phyloP scores from a whole-genome alignment of 192 early-diverging fungal genomes.

The Kickxella alabastrina region DNA sequence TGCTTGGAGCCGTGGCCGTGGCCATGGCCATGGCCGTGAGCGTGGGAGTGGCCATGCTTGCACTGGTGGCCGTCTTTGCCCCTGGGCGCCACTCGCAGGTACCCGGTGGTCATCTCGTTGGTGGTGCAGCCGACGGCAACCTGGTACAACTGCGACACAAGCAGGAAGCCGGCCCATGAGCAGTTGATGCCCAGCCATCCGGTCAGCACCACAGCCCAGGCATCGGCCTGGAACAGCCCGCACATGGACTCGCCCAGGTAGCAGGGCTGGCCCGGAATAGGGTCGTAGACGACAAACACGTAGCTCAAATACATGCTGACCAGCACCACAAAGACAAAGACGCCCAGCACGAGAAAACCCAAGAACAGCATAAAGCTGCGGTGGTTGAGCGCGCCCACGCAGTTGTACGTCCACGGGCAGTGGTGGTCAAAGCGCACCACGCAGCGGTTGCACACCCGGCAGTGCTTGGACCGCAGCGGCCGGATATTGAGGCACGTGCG shows the following conservation, averaged over 20 bases:
- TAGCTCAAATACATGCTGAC: slow-evolving; percentile 56
- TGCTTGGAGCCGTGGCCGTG: slow-evolving; percentile 27
- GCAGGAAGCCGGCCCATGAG: slow-evolving; percentile 77
- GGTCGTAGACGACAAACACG: slow-evolving; percentile 52
- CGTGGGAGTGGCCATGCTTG: slow-evolving; percentile 6
- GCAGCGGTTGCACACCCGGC: slow-evolving; percentile 87
- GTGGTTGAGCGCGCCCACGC: slow-evolving; percentile 88
- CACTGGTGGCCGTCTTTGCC: slow-evolving; percentile 8
- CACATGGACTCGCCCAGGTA: slow-evolving; percentile 61
- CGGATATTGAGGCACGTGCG: slow-evolving; percentile 75
- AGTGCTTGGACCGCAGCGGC: slow-evolving; percentile 92
- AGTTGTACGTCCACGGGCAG: slow-evolving; percentile 97
- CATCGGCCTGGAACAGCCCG: slow-evolving; percentile 69
- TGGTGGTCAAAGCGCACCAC: slow-evolving; percentile 94
- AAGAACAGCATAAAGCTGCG: slow-evolving; percentile 81
- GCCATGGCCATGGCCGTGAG: slow-evolving; percentile 14
- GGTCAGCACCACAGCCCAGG: slow-evolving; percentile 63
- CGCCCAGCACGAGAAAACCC: slow-evolving; percentile 58
- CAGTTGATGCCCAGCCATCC: slow-evolving; percentile 76
- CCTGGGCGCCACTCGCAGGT: slow-evolving; percentile 40
- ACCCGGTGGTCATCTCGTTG: slow-evolving; percentile 83
- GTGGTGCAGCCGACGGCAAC: slow-evolving; percentile 78
- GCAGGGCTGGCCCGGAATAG: slow-evolving; percentile 55
- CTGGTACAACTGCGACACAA: slow-evolving; percentile 74
- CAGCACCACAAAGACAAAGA: slow-evolving; percentile 59